Evolutionary conservation across 139 green algal species (phyloP), one percentile per base, ranked within the genome.

Genomic region (Chlorella sorokiniana): DNA sequence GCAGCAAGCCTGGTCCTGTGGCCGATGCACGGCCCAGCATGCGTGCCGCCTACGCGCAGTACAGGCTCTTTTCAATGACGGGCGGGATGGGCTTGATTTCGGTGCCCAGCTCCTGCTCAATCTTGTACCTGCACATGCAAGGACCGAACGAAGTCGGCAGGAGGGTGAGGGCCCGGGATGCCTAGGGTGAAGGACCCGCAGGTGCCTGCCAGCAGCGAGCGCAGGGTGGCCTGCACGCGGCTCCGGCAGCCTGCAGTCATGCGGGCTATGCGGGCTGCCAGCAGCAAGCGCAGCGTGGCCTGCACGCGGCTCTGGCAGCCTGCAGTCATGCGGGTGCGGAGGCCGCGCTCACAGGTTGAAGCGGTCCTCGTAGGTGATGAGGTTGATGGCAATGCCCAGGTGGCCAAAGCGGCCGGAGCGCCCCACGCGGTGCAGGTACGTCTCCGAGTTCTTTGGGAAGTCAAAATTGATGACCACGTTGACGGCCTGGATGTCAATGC

Each of bases 401-500:
- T 99, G 97, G n/a, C 97, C 97, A 86, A 99, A 99, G 45, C 97
- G 93, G 10, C 97, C 97, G 9, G 94, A 98, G 52, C 97, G 92
- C 18, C 97, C 97, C 16, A 98, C 97, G 52, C 97, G 89, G 90
- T 99, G 97, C 65, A 99, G 92, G 89, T 99, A 99, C 1, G 97
- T 99, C 89, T 99, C 97, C 11, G 90, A 92, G 84, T 98, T 98
- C 93, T 99, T 99, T 67, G 97, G 97, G 91, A 99, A 99, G 91
- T 99, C 97, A 88, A 99, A 99, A 89, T 99, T 99, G 91, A 99
- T 99, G 74, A 99, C 97, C 8, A 99, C 97, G 86, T 99, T 99
- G 11, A 99, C 96, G 25, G 95, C 94, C 90, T 89, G 85, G 83
- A 99, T 98, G 88, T 99, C 97, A 76, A 99, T 99, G 81, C 97